phyloP scores from a whole-genome alignment of 176 grass and related monocot genomes.

The Dendrocalamus sinicus region DNA sequence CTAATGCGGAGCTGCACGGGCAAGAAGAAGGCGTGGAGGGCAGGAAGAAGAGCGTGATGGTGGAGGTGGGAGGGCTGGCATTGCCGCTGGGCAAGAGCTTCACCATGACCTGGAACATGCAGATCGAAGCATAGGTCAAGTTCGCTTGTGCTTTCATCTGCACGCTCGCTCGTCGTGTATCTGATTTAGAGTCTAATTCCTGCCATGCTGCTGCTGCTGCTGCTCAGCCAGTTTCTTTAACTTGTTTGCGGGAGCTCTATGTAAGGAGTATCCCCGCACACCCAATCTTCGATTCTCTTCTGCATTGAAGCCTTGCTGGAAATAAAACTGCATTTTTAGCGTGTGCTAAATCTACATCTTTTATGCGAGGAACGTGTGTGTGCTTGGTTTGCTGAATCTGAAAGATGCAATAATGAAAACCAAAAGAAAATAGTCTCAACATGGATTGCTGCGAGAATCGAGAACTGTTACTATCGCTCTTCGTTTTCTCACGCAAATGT shows the following conservation, averaged over 20 bases:
- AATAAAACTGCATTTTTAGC: conserved; percentile 30
- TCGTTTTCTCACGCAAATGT: neutral
- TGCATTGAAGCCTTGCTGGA: neutral
- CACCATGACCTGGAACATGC: conserved; percentile 81
- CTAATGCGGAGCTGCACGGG: neutral
- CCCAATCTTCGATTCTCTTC: neutral
- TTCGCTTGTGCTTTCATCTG: conserved; percentile 16
- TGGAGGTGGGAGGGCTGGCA: conserved; percentile 75
- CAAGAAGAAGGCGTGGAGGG: conserved; percentile 42
- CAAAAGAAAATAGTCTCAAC: neutral
- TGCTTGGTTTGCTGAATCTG: neutral
- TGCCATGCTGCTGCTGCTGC: neutral
- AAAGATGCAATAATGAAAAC: neutral
- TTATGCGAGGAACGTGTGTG: neutral
- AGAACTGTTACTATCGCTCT: neutral
- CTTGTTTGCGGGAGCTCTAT: neutral
- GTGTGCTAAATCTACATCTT: neutral
- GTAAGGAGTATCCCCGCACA: neutral
- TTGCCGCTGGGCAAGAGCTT: conserved; percentile 92
- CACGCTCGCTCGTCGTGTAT: neutral
- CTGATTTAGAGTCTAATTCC: conserved; percentile 16
- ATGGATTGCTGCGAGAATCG: neutral
- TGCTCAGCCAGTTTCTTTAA: neutral
- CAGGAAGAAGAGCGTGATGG: conserved; percentile 53
- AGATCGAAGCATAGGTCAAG: conserved; percentile 49